Evolutionary conservation across 768 basidiomycete species (phyloP).

Genomic region (Trametes elegans): DNA sequence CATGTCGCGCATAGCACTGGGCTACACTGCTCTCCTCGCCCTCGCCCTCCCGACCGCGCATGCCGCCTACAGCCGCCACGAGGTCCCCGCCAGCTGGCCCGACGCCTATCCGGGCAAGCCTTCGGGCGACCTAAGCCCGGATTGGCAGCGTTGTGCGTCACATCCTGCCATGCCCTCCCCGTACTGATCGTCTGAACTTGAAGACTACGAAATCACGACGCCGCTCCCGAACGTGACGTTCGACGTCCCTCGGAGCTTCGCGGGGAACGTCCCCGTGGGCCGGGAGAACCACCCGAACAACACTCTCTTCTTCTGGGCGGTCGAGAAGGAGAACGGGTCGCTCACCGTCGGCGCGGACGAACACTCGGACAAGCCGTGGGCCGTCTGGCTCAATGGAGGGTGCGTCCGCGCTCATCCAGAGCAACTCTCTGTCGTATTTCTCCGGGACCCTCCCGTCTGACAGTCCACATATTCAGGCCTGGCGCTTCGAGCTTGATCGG

Average conservation of each 20-base stretch:
- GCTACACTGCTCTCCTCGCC: too few relatives aligned
- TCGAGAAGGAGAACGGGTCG: constrained; percentile 33
- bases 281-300: constrained; percentile 29
- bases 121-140: constrained; percentile 18
- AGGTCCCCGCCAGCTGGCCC: too few relatives aligned
- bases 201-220: constrained; percentile 29
- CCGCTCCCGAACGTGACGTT: constrained; percentile 28
- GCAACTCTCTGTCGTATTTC: not conserved
- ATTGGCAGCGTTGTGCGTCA: constrained; percentile 25
- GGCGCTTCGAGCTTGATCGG: constrained; percentile 71
- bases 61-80: too few relatives aligned
- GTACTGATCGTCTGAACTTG: not conserved
- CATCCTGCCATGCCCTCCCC: not conserved
- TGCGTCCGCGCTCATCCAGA: constrained; percentile 22
- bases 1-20: too few relatives aligned
- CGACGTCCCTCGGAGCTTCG: constrained; percentile 26
- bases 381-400: constrained; percentile 76
- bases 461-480: constrained; percentile 36
- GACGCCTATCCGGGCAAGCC: constrained; percentile 27
- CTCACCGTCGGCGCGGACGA: constrained; percentile 44
- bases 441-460: not conserved
- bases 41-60: too few relatives aligned
- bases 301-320: constrained; percentile 34
- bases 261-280: constrained; percentile 31
- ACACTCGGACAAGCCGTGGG: constrained; percentile 54